A percentile compares a stretch with the other conserved stretches of the same genome.
Conservation (phyloP, 768 basidiomycete genomes). For the Aureoboletus auriporus region DNA sequence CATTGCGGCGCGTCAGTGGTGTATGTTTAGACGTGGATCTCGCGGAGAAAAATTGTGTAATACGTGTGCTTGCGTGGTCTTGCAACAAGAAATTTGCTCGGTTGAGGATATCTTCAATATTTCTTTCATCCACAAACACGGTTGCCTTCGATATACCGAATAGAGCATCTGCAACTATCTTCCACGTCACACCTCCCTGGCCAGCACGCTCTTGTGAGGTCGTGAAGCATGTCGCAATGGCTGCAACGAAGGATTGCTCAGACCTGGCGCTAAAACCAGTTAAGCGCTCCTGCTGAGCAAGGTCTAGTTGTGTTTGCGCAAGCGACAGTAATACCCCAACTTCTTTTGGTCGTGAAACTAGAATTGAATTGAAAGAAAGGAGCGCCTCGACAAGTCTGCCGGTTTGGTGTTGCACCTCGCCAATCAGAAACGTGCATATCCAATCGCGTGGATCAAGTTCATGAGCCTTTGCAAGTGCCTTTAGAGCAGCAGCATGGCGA, state of each 20-base stretch:
- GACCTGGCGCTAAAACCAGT: constrained; percentile 76
- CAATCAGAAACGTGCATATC: constrained; percentile 80
- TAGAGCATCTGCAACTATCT: constrained; percentile 72
- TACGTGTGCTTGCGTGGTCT: constrained; percentile 36
- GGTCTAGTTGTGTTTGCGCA: constrained; percentile 65
- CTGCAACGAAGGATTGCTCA: constrained; percentile 63
- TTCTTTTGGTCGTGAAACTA: constrained; percentile 57
- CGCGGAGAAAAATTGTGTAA: constrained; percentile 38
- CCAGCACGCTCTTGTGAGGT: constrained; percentile 51
- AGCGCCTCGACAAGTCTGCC: constrained; percentile 78
- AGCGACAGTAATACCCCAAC: constrained; percentile 69
- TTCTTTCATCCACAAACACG: constrained; percentile 43
- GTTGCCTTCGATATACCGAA: constrained; percentile 57
- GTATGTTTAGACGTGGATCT: constrained; percentile 23
- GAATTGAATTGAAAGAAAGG: constrained; percentile 52
- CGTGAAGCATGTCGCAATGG: constrained; percentile 49
- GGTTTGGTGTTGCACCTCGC: constrained; percentile 76
- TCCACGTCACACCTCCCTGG: constrained; percentile 78
- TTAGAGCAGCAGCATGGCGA: constrained; percentile 83
- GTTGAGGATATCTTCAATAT: constrained; percentile 33
- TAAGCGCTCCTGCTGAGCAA: constrained; percentile 59
- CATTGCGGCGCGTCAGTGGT: constrained; percentile 31
- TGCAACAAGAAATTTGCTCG: constrained; percentile 37
- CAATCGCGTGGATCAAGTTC: constrained; percentile 76
- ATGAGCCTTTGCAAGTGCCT: constrained; percentile 73